Conservation (phyloP, 805 yeast genomes). For the Diddensiella transvaalensis region DNA sequence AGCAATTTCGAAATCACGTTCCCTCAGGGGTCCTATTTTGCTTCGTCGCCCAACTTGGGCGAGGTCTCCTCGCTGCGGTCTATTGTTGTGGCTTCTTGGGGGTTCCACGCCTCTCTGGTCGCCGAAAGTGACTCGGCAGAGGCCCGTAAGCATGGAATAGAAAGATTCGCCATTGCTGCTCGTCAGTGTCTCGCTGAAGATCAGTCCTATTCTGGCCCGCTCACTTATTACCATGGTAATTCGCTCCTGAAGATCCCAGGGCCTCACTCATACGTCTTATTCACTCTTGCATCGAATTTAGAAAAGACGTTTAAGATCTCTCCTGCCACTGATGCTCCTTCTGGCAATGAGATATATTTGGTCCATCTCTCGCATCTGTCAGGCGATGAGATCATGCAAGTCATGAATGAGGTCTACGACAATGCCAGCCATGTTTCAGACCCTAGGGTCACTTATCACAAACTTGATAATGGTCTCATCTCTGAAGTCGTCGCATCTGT, state of each 20-base stretch:
- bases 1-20: constrained; percentile 44
- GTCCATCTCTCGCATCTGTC: constrained; percentile 42
- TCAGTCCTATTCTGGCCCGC: constrained; percentile 50
- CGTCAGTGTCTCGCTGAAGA: constrained; percentile 44
- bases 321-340: constrained; percentile 50
- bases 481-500: constrained; percentile 17
- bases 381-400: constrained; percentile 43
- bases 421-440: constrained; percentile 53
- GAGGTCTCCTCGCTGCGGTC: constrained; percentile 35
- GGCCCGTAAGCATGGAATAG: constrained; percentile 57
- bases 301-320: constrained; percentile 63
- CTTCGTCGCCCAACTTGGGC: constrained; percentile 8
- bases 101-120: constrained; percentile 79
- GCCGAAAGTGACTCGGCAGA: constrained; percentile 74
- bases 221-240: constrained; percentile 18
- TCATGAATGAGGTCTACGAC: constrained; percentile 56
- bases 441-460: constrained; percentile 45
- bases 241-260: constrained; percentile 27
- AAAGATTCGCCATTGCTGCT: constrained; percentile 71
- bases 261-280: constrained; percentile 56
- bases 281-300: constrained; percentile 52
- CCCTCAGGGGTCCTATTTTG: constrained; percentile 33
- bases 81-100: constrained; percentile 74
- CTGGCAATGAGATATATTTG: constrained; percentile 40
- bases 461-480: constrained; percentile 25